These are phyloP conservation scores for Madurella fahalii DNA, from an alignment of 2,329 filamentous ascomycete species.

Conservation along the genomic window DNA sequence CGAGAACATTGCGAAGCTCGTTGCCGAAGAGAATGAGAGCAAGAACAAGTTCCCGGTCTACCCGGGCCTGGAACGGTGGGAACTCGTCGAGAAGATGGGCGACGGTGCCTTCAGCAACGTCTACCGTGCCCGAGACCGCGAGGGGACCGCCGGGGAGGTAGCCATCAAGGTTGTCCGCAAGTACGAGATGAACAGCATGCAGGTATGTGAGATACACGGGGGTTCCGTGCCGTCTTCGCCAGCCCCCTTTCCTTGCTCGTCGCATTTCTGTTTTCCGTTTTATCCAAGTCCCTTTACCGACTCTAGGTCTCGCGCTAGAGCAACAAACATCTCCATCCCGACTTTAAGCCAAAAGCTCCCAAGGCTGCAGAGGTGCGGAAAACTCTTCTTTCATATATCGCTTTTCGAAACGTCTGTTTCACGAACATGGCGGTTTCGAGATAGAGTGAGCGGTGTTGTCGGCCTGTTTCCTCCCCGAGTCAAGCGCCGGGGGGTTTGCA, in stretches of 20 bases:
- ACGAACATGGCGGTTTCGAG: constrained; percentile 10
- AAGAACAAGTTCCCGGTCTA: constrained; percentile 83
- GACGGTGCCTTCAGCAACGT: constrained; percentile 99
- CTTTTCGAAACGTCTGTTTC: constrained; percentile 27
- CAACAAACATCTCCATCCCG: constrained; percentile 89
- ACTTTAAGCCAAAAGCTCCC: constrained; percentile 82
- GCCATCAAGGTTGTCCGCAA: constrained; percentile 99
- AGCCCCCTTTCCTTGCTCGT: constrained; percentile 31
- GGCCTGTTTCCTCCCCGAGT: constrained; percentile 17
- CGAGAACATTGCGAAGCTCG: constrained; percentile 73
- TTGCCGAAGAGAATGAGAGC: constrained; percentile 86
- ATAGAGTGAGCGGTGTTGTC: not conserved
- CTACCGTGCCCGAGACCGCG: constrained; percentile 76
- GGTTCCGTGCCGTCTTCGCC: constrained; percentile 18
- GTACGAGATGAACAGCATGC: constrained; percentile 97
- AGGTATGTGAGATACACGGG: constrained; percentile 64
- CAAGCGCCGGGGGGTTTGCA: constrained; percentile 17
- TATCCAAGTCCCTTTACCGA: constrained; percentile 47
- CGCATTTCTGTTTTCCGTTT: constrained; percentile 25
- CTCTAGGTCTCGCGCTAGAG: constrained; percentile 60
- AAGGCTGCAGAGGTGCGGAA: constrained; percentile 95
- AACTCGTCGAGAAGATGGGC: constrained; percentile 92
- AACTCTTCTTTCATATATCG: constrained; percentile 36
- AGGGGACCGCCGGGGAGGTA: constrained; percentile 70
- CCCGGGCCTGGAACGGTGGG: constrained; percentile 80